Base-by-base conservation (phyloP, 2,329 filamentous ascomycete species). In the Phyllosticta citriasiana region DNA sequence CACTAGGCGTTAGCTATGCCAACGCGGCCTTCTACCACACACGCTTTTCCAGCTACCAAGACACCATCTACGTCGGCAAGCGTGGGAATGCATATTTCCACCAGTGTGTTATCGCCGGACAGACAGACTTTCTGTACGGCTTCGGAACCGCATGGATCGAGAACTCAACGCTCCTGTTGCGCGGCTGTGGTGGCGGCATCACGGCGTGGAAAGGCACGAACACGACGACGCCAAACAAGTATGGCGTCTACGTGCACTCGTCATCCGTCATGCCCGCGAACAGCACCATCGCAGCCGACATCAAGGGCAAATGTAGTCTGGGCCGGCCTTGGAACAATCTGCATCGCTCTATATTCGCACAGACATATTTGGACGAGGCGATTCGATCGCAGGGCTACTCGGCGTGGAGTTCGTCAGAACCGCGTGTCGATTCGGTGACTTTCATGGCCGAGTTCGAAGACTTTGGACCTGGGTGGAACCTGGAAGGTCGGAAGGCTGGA, bases 141-240 rank as follows among this genome's bases (percentile, higher is more conserved):
- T 87, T 87, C 67, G 85, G 85, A 26, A 88, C 85, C 0, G 77
- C 82, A 3, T 88, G 81, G 78, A 76, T 87, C 51, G 77, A 83
- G 60, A 74, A 77, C 3, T 83, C 80, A 1, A 73, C 75, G 0
- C 71, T 88, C 1, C 74, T 76, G 0, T 77, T 88, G 12, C 80
- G 86, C 9, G 76, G 73, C 66, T 88, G 85, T 65, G 83, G 84
- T 3, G 86, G 86, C 16, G 86, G 85, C 10, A 83, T 88, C 59
- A 86, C 84, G 0, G 85, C 86, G 0, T 88, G 85, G 86, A 88
- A 88, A 67, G 84, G 82, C 27, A 79, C 81, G 0, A 87, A 87
- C 70, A 88, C 84, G 0, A 87, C 84, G 0, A 86, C 84, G 0
- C 69, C 71, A 4, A 88, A 88, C 72, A 85, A 84, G 66, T 88